A percentile compares a stretch with the other conserved stretches of the same genome.
Conservation (phyloP, 2,329 filamentous ascomycete species). For the Diaporthe citri region DNA sequence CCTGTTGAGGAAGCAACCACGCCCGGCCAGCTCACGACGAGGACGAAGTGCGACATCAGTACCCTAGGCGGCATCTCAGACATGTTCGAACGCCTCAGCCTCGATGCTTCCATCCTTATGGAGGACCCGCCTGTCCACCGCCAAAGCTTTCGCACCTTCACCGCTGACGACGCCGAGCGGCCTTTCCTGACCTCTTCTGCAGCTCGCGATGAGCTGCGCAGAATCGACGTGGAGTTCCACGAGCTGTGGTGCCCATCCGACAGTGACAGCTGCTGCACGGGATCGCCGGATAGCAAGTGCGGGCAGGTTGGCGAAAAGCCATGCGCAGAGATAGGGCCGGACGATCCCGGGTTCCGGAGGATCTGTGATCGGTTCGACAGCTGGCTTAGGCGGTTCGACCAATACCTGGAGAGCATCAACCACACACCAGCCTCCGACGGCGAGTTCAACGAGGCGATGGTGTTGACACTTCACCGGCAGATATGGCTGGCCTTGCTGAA, state of each 20-base stretch:
- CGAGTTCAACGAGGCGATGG: constrained; percentile 22
- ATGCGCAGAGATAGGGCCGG: no score
- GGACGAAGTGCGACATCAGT: not conserved
- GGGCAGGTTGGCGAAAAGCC: no score
- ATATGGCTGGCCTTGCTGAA: not conserved
- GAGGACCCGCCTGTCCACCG: not conserved
- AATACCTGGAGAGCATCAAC: constrained; percentile 13
- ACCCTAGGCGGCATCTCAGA: not conserved
- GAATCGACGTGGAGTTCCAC: not conserved
- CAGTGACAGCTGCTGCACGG: not conserved
- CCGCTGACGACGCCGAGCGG: not conserved
- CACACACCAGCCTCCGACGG: not conserved
- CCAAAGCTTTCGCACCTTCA: not conserved
- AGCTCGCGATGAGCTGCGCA: not conserved
- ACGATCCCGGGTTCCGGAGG: not conserved
- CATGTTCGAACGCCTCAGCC: constrained; percentile 20
- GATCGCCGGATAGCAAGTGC: not conserved
- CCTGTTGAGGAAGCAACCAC: not conserved
- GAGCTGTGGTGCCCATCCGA: not conserved
- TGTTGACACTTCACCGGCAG: constrained; percentile 3
- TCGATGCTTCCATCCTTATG: constrained; percentile 13
- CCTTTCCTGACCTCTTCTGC: constrained; percentile 7
- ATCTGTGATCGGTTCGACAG: not conserved
- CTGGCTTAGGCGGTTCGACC: not conserved
- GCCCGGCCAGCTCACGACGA: not conserved